Evolutionary conservation across 176 grass and related monocot species (phyloP).

Genomic region (Paspalum notatum): DNA sequence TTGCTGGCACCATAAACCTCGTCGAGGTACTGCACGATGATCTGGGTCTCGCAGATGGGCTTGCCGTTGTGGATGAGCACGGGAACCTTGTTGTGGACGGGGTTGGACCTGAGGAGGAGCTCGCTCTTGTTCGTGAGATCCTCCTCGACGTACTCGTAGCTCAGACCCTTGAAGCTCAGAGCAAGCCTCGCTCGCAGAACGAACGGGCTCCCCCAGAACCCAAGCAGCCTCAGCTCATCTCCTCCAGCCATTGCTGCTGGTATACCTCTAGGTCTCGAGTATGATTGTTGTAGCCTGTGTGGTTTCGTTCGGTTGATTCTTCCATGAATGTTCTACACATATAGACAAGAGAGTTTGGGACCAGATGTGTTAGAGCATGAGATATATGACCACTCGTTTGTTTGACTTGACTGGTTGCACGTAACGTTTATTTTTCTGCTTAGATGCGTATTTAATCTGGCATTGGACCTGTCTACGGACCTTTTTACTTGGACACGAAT

Average conservation of each 20-base stretch:
- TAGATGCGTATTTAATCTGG: too few species aligned
- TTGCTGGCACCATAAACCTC: slow-evolving; percentile 33
- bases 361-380: too few species aligned
- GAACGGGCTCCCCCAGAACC: slow-evolving; percentile 40
- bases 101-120: slow-evolving; percentile 58
- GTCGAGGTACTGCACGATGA: slow-evolving; percentile 62
- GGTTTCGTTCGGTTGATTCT: too few species aligned
- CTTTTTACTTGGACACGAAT: too few species aligned
- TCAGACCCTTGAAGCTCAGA: slow-evolving; percentile 49
- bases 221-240: slow-evolving; percentile 51
- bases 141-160: slow-evolving; percentile 45
- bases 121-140: slow-evolving; percentile 53
- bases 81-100: slow-evolving; percentile 56
- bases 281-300: too few species aligned
- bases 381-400: too few species aligned
- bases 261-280: too few species aligned
- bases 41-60: slow-evolving; percentile 40
- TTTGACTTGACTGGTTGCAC: too few species aligned
- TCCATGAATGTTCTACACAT: too few species aligned
- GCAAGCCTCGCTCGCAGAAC: slow-evolving; percentile 37
- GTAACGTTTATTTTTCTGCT: too few species aligned
- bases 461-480: too few species aligned
- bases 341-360: too few species aligned
- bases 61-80: slow-evolving; percentile 50
- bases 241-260: slow-evolving; percentile 22